Base-by-base conservation (phyloP, 2,329 filamentous ascomycete genomes). In the Beauveria sp. region DNA sequence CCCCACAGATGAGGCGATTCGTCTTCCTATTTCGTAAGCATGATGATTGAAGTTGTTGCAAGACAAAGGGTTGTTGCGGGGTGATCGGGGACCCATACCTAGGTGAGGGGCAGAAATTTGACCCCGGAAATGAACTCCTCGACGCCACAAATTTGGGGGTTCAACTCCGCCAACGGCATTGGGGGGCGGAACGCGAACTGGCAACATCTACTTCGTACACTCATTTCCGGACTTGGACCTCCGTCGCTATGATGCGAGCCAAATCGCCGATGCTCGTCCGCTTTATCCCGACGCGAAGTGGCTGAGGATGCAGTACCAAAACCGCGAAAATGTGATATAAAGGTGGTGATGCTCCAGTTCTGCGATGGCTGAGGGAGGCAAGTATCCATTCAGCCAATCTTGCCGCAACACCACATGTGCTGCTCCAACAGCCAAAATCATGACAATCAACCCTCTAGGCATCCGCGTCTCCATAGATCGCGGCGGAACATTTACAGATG, bases 401-500 rank as follows among this genome's bases (percentile, higher is more conserved):
- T 37, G 30, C 50, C 30, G 20, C 18, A 53, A 26, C 34, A 53
- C 22, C 20, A 24, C 34, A 24, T 26, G 16, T 22, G 34, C 51
- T 53, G 20, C 22, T 22, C 3, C 40, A 9, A 9, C 18, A 30
- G 2, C 20, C 26, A 30, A 20, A 8, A 63, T 37, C 55, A 69
- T 69, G 66, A 63, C 66, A 5, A 64, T 64, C 59, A 63, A 66
- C 24, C 65, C 67, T 7, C 62, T 67, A 43, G 62, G 66, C 47
- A 67, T 72, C 47, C 70, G 71, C 59, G 70, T 73, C 43, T 69
- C 71, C 48, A 73, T 73, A 46, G 72, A 74, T 55, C 68, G 72
- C 56, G 72, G 72, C 53, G 72, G 72, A 47, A 89, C 87, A 40
- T 90, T 90, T 70, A 89, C 86, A 40, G 87, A 90, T 70, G 83